A percentile compares a stretch with the other conserved stretches of the same genome.
These are phyloP conservation scores for Diaporthe citri DNA, from an alignment of 2,329 filamentous ascomycete genomes.

Conservation along the genomic window DNA sequence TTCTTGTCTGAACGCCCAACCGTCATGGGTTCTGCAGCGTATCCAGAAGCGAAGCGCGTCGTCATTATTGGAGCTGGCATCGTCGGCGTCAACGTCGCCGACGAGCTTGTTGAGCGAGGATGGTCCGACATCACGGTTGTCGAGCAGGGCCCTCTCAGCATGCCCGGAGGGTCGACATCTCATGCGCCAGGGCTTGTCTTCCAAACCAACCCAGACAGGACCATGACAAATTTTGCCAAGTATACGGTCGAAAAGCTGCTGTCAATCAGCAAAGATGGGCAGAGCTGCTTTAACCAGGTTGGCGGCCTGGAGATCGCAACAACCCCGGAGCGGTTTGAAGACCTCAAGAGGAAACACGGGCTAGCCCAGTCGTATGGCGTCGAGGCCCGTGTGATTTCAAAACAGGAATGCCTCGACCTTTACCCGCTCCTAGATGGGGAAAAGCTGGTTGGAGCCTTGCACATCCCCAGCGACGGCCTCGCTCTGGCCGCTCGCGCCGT, in stretches of 20 bases:
- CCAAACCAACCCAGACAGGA: conserved; percentile 70
- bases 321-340: conserved; percentile 68
- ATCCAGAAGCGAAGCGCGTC: conserved; percentile 51
- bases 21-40: conserved; percentile 28
- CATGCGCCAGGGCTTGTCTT: conserved; percentile 75
- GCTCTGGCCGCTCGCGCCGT: conserved; percentile 72
- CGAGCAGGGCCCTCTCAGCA: conserved; percentile 71
- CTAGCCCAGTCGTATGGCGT: conserved; percentile 73
- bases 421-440: conserved; percentile 68
- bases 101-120: conserved; percentile 72
- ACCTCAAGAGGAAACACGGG: conserved; percentile 73
- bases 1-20: not conserved
- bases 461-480: conserved; percentile 72
- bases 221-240: conserved; percentile 68
- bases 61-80: conserved; percentile 75
- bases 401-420: conserved; percentile 63
- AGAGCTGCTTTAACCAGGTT: conserved; percentile 72
- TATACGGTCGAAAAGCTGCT: conserved; percentile 73
- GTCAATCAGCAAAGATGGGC: conserved; percentile 61
- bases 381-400: conserved; percentile 63
- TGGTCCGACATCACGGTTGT: conserved; percentile 75
- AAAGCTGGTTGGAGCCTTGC: conserved; percentile 68
- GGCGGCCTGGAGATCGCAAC: conserved; percentile 74
- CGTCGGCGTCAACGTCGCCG: conserved; percentile 73
- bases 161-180: conserved; percentile 75